A percentile compares a stretch with the other conserved stretches of the same genome.
Conservation (phyloP, 805 yeast genomes). For the Saccharomycopsis sp. region DNA sequence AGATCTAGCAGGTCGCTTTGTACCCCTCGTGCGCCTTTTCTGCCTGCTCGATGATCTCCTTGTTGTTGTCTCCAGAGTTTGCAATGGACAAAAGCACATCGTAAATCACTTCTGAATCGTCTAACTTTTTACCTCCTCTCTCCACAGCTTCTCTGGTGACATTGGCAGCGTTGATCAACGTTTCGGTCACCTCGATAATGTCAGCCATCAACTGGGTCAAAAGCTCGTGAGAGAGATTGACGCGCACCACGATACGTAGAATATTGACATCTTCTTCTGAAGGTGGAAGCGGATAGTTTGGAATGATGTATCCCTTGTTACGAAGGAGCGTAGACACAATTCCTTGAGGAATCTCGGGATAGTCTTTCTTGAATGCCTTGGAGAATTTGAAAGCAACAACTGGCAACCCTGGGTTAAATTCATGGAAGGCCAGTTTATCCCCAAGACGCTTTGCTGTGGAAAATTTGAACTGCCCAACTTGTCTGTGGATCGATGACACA, state of each 20-base stretch:
- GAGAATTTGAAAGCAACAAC: slow-evolving; percentile 82
- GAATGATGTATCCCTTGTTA: slow-evolving; percentile 78
- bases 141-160: slow-evolving; percentile 21
- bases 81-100: slow-evolving; percentile 48
- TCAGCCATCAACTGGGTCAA: slow-evolving; percentile 60
- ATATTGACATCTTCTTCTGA: slow-evolving; percentile 56
- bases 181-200: slow-evolving; percentile 45
- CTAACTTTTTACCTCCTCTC: slow-evolving; percentile 24
- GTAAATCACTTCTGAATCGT: slow-evolving; percentile 31
- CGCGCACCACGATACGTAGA: slow-evolving; percentile 77
- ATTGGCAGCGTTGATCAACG: slow-evolving; percentile 43
- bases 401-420: slow-evolving; percentile 72
- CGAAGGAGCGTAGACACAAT: slow-evolving; percentile 67
- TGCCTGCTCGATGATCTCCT: slow-evolving; percentile 5
- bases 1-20: not conserved
- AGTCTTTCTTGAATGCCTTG: slow-evolving; percentile 44
- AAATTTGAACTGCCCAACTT: slow-evolving; percentile 31
- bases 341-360: slow-evolving; percentile 80
- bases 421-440: slow-evolving; percentile 10
- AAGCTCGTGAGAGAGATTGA: slow-evolving; percentile 54
- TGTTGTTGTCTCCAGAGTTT: slow-evolving; percentile 45
- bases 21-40: not conserved
- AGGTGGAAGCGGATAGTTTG: slow-evolving; percentile 79
- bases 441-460: slow-evolving; percentile 20
- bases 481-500: slow-evolving; percentile 71